phyloP scores from a whole-genome alignment of 257 asterid genomes.

The Linderniella brevidens region DNA sequence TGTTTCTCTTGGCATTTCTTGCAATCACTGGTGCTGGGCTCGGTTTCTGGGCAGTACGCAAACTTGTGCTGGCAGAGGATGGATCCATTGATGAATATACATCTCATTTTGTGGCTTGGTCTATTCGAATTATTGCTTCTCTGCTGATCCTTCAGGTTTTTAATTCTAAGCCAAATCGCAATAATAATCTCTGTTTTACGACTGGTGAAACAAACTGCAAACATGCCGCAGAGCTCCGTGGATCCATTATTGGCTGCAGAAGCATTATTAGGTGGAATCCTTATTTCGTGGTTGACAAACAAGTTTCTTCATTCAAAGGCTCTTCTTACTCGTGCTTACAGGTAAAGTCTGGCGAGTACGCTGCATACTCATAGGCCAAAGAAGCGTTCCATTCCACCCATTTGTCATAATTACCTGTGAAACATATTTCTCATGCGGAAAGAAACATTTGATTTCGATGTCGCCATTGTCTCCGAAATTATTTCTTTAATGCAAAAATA shows the following conservation, averaged over 20 bases:
- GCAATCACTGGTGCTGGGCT: constrained; percentile 76
- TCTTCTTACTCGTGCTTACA: too few relatives aligned
- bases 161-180: neutral
- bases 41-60: constrained; percentile 89
- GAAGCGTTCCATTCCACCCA: too few relatives aligned
- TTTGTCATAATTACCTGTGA: too few relatives aligned
- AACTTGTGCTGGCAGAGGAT: constrained; percentile 63
- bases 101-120: constrained; percentile 59
- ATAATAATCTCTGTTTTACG: constrained; percentile 8
- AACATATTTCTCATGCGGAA: too few relatives aligned
- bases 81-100: constrained; percentile 64
- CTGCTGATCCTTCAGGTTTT: constrained; percentile 78
- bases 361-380: too few relatives aligned
- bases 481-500: too few relatives aligned
- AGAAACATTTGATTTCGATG: too few relatives aligned
- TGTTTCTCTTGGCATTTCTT: constrained; percentile 47
- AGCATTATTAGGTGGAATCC: constrained; percentile 49
- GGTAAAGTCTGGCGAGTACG: too few relatives aligned
- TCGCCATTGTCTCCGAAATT: too few relatives aligned
- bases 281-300: constrained; percentile 33
- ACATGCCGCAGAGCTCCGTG: constrained; percentile 46
- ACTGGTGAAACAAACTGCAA: constrained; percentile 6
- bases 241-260: constrained; percentile 59
- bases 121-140: constrained; percentile 58
- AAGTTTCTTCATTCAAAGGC: constrained; percentile 23